These are phyloP conservation scores for Cryptosporidium felis DNA, from an alignment of 169 alveolate species.

Conservation along the genomic window DNA sequence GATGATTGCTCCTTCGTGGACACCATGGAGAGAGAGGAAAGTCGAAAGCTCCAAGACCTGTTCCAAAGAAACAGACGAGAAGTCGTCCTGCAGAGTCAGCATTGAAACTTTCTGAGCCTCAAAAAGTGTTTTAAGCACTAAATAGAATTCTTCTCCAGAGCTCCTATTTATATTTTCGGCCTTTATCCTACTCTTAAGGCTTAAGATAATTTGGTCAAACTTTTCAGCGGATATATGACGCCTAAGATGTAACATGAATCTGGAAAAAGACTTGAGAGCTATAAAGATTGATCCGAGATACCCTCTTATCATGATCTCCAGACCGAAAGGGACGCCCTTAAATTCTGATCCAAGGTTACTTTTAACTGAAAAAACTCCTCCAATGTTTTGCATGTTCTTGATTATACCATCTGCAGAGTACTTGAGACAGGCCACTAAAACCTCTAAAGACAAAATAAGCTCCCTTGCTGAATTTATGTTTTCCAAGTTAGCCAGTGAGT, in stretches of 20 bases:
- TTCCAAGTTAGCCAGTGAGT: neutral
- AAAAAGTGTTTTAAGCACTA: neutral
- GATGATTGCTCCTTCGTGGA: slow-evolving; percentile 16
- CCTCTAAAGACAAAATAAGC: neutral
- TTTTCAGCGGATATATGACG: neutral
- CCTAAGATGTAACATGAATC: neutral
- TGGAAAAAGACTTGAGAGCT: neutral
- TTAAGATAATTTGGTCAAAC: neutral
- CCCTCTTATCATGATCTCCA: slow-evolving; percentile 22
- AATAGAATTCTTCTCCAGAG: neutral
- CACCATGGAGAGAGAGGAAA: slow-evolving; percentile 1
- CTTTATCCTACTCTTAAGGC: neutral
- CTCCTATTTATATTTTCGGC: neutral
- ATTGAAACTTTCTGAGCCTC: neutral
- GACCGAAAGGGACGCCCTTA: slow-evolving; percentile 32
- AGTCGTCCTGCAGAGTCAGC: neutral
- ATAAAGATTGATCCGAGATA: slow-evolving; percentile 7
- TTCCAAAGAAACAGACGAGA: neutral
- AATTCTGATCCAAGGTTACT: slow-evolving; percentile 1
- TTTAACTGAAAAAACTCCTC: neutral
- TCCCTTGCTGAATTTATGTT: neutral
- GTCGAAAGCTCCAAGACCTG: slow-evolving; percentile 13
- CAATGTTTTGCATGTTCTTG: neutral
- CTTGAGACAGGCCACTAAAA: slow-evolving; percentile 2
- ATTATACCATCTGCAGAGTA: neutral